Evolutionary conservation across 1,139 yeast genomes (phyloP), one percentile per base, ranked within the genome.

Genomic region (Sugiyamaella grinbergsii): DNA sequence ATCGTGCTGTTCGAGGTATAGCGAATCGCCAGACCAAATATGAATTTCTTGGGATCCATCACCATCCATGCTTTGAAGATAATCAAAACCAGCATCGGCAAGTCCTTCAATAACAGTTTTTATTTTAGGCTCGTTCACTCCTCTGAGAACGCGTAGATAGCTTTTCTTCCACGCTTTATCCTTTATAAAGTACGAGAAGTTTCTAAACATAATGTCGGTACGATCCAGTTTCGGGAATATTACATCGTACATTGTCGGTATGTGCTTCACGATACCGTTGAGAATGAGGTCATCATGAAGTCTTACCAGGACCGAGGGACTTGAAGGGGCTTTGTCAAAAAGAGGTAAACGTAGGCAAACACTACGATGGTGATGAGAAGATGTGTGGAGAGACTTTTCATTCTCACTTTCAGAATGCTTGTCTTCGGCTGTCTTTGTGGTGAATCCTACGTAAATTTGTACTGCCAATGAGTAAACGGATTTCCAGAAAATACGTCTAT

Each of bases 1-100:
- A 29, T 40, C 43, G 8, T 40, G 5, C 10, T 40, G 34, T 13
- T 40, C 43, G 18, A 40, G 11, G 18, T 4, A 40, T 40, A 40
- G n/a, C 4, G 43, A 40, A 6, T 40, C 43, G 10, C 34, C 28
- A 5, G 6, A 16, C 43, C 43, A 40, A 26, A 40, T 8, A n/a
- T 34, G 43, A 10, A 40, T 15, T 3, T 26, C 10, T 8, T 28
- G 23, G 16, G 16, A 28, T 40, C 28, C 34, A 8, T 40, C 43
- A 13, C 15, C 24, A 13, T 13, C 15, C 5, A 22, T 15, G n/a
- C n/a, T 22, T 40, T 28, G 34, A 8, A 40, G 4, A 23, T 23
- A 20, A 13, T 26, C 34, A 19, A 26, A 28, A 2, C n/a, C n/a
- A 4, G 8, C 5, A 5, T 11, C 13, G 11, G 5, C 20, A 10